These are phyloP conservation scores for Cadophora sp. DNA, from an alignment of 2,329 filamentous ascomycete species.

Conservation along the genomic window DNA sequence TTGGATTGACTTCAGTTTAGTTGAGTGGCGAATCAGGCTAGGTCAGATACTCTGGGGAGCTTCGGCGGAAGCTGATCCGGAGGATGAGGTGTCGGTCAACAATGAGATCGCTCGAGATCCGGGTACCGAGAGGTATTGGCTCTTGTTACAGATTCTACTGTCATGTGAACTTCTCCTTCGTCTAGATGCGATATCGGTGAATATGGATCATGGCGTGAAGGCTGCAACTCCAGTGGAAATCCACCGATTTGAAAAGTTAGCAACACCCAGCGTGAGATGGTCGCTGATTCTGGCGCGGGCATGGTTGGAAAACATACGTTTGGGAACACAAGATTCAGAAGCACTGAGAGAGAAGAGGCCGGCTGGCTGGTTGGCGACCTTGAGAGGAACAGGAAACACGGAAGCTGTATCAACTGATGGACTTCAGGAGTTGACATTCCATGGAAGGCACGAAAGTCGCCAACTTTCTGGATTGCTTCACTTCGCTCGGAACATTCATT, in stretches of 20 bases:
- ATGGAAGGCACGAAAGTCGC: conserved; percentile 57
- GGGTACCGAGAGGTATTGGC: conserved; percentile 70
- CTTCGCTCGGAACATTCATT: conserved; percentile 67
- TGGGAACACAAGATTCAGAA: conserved; percentile 53
- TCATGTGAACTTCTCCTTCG: conserved; percentile 70
- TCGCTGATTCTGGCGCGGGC: conserved; percentile 67
- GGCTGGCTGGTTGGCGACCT: conserved; percentile 60
- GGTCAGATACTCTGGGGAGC: conserved; percentile 75
- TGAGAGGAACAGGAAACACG: conserved; percentile 54
- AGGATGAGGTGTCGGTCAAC: conserved; percentile 59
- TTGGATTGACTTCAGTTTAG: conserved; percentile 77
- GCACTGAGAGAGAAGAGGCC: conserved; percentile 40
- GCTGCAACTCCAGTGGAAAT: conserved; percentile 62
- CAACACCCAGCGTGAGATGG: conserved; percentile 69
- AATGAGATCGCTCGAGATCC: conserved; percentile 56
- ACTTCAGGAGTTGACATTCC: conserved; percentile 46
- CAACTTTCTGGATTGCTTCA: conserved; percentile 68
- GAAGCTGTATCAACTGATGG: conserved; percentile 51
- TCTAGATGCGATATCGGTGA: conserved; percentile 67
- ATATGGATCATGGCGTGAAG: conserved; percentile 60
- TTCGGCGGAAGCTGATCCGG: conserved; percentile 54
- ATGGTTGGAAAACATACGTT: conserved; percentile 72
- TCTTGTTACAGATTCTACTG: conserved; percentile 69
- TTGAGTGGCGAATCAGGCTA: conserved; percentile 77
- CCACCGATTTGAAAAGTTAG: conserved; percentile 65